These are phyloP conservation scores for Pulveroboletus ravenelii DNA, from an alignment of 768 basidiomycete genomes.

Conservation along the genomic window DNA sequence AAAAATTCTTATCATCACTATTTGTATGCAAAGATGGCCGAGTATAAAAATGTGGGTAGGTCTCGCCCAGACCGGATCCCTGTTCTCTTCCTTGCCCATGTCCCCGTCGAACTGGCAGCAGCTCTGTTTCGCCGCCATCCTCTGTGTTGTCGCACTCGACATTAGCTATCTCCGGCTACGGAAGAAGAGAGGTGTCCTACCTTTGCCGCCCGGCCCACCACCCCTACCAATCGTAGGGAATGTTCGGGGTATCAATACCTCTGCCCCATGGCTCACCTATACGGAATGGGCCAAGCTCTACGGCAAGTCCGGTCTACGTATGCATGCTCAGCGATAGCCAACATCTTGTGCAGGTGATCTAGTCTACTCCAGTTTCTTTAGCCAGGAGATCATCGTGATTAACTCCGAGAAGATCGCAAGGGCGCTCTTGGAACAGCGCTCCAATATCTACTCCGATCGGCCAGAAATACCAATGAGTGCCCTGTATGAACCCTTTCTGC, in stretches of 20 bases:
- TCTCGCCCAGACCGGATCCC: too few species aligned
- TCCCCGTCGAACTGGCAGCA: slow-evolving; percentile 6
- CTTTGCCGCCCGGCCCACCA: slow-evolving; percentile 20
- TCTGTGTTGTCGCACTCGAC: slow-evolving; percentile 8
- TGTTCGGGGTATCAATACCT: slow-evolving; percentile 10
- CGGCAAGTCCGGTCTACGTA: slow-evolving; percentile 1
- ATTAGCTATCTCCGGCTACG: not conserved
- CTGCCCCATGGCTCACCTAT: slow-evolving; percentile 19
- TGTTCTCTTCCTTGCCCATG: not conserved
- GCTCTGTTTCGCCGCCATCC: slow-evolving; percentile 7
- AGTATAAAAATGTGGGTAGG: slow-evolving; percentile 6
- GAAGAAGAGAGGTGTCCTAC: slow-evolving; percentile 3
- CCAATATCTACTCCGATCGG: slow-evolving; percentile 30
- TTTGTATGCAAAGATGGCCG: not conserved
- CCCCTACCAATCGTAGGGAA: slow-evolving; percentile 19
- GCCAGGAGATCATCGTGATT: slow-evolving; percentile 24
- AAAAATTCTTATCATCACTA: not conserved
- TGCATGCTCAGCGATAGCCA: not conserved
- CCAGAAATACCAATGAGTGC: slow-evolving; percentile 22
- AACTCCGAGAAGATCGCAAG: slow-evolving; percentile 22
- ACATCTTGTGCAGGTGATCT: slow-evolving; percentile 20
- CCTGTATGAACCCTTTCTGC: slow-evolving; percentile 7
- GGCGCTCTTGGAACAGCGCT: slow-evolving; percentile 26
- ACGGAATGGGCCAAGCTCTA: slow-evolving; percentile 16
- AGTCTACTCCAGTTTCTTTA: slow-evolving; percentile 23